Conservation (phyloP, 768 basidiomycete genomes). For the Cyathus striatus region DNA sequence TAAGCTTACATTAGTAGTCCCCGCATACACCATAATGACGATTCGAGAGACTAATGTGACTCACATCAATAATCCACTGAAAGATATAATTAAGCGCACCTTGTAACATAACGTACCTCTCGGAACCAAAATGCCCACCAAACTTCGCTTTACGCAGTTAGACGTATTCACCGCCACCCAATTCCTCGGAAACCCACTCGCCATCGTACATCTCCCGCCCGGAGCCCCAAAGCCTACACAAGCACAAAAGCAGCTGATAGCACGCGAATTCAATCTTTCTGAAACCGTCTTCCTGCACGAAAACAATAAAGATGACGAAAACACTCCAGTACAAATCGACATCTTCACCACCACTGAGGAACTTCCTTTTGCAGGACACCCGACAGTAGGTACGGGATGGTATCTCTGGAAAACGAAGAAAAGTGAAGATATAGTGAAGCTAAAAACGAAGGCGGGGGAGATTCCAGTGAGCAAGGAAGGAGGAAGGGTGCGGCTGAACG, state of each 20-base stretch:
- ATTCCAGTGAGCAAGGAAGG: constrained; percentile 26
- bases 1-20: too few relatives aligned
- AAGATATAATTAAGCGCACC: too few relatives aligned
- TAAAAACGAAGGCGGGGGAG: constrained; percentile 36
- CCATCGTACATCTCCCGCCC: constrained; percentile 32
- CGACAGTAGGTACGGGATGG: constrained; percentile 38
- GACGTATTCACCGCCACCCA: constrained; percentile 38
- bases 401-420: constrained; percentile 25
- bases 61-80: too few relatives aligned
- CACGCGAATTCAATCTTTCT: constrained; percentile 44
- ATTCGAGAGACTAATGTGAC: too few relatives aligned
- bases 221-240: constrained; percentile 20
- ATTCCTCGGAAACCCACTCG: constrained; percentile 39
- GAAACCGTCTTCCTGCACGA: constrained; percentile 43
- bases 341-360: constrained; percentile 36
- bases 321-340: constrained; percentile 24
- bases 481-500: constrained; percentile 26
- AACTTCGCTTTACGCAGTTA: constrained; percentile 9
- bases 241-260: constrained; percentile 34
- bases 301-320: constrained; percentile 7
- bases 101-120: too few relatives aligned
- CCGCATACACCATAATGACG: too few relatives aligned
- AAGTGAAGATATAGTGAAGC: constrained; percentile 15
- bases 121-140: not conserved
- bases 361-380: constrained; percentile 42